Conservation (phyloP, 2,329 filamentous ascomycete genomes). For the Calonectria leucothoes region DNA sequence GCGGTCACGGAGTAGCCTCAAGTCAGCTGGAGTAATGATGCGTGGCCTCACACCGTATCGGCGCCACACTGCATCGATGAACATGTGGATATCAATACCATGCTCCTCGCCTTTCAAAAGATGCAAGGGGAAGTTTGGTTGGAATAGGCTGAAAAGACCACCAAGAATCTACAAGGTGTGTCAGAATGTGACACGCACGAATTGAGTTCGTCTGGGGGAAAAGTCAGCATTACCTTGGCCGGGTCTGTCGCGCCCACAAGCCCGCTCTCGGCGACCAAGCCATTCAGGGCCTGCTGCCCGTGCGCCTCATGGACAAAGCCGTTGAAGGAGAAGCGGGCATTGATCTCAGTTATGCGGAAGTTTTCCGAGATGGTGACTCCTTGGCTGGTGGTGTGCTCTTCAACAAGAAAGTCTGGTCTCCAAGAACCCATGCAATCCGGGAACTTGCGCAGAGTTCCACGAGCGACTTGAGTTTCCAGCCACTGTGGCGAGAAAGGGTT, state of each 20-base stretch:
- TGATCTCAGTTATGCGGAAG: conserved; percentile 53
- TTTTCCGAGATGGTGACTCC: conserved; percentile 30
- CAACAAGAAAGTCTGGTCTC: conserved; percentile 54
- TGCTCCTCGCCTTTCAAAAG: conserved; percentile 51
- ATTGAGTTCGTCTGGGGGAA: not conserved
- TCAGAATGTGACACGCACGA: not conserved
- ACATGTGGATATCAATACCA: conserved; percentile 54
- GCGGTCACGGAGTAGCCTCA: conserved; percentile 46
- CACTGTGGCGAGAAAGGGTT: conserved; percentile 33
- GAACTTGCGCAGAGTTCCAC: conserved; percentile 39
- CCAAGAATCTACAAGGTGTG: conserved; percentile 46
- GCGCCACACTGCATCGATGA: conserved; percentile 43
- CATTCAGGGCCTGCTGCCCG: conserved; percentile 44
- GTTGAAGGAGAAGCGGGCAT: conserved; percentile 55
- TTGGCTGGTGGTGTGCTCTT: conserved; percentile 30
- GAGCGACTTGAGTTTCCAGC: conserved; percentile 41
- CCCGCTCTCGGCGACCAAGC: not conserved
- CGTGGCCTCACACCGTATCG: conserved; percentile 46
- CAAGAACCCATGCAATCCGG: conserved; percentile 45
- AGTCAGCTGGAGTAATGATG: conserved; percentile 47
- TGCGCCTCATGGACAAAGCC: conserved; percentile 46
- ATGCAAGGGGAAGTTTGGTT: conserved; percentile 45
- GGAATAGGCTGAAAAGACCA: conserved; percentile 46
- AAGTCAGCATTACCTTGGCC: conserved; percentile 30
- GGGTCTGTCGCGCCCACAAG: conserved; percentile 41